Base-by-base conservation (phyloP, 2,329 filamentous ascomycete genomes). In the Chalaropsis ovoidea region DNA sequence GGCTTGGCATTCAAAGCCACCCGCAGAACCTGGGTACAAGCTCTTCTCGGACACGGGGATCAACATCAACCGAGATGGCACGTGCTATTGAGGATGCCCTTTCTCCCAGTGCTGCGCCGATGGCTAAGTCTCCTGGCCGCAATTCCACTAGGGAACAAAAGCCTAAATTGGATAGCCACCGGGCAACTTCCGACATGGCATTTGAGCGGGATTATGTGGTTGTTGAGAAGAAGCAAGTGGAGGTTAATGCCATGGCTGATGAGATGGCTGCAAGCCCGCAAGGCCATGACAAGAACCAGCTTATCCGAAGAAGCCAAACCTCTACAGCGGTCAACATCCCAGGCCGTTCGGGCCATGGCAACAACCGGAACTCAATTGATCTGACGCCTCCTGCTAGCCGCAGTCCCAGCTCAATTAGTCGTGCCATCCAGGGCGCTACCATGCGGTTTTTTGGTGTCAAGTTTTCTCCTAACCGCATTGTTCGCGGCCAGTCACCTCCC, bases 181-280 rank as follows among this genome's bases (percentile, higher is more conserved):
- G 31, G 24, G 88, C 87, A 2, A 90, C 89, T 2, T 89, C 95
- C 71, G 93, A 97, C 69, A 86, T 95, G 61, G 89, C 89, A 0
- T 88, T 95, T 70, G 92, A 96, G 73, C 85, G 93, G 69, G 94
- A 97, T 70, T 99, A 97, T 71, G 93, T 99, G 22, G 81, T 97
- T 31, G 90, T 99, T 13, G 94, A 99, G 77, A 96, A 96, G 78
- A 86, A 88, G 69, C 88, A 91, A 22, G 92, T 99, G 11, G 93
- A 97, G 74, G 93, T 99, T 62, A 97, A 99, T 74, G 94, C 94
- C 2, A 88, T 99, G 71, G 94, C 94, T 24, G 94, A 99, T 75
- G 93, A 97, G 75, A 79, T 99, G 72, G 92, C 90, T 56, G 88
- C 91, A 63, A 93, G 89, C 71, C 88, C 89, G 61, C 85, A 85